phyloP scores from a whole-genome alignment of 1,139 yeast species.

The Diutina neorugosa region DNA sequence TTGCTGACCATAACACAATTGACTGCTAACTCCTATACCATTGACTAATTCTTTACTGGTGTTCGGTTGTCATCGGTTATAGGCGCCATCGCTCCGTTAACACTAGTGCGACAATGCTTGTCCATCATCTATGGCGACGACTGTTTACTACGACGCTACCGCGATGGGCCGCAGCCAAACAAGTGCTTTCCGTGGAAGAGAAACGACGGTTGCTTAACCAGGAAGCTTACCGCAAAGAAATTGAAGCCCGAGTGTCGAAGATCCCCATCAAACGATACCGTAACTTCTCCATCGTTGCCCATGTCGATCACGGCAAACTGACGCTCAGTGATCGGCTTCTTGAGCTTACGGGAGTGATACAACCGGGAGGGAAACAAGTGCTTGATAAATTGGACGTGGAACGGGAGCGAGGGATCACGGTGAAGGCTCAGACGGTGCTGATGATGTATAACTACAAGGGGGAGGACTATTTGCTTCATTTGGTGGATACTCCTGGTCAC shows the following conservation, averaged over 20 bases:
- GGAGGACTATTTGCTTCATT: slow-evolving; percentile 71
- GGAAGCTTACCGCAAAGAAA: background rate
- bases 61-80: no score
- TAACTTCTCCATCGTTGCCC: slow-evolving; percentile 92
- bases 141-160: background rate
- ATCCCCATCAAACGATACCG: slow-evolving; percentile 79
- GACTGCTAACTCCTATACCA: no score
- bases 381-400: slow-evolving; percentile 90
- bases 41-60: no score
- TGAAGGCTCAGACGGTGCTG: slow-evolving; percentile 92
- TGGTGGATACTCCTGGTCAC: slow-evolving; percentile 97
- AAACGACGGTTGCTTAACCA: background rate
- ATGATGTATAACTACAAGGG: slow-evolving; percentile 56
- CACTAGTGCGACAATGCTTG: background rate
- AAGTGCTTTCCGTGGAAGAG: background rate
- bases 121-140: background rate
- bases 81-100: no score
- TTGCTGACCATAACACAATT: no score
- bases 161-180: background rate
- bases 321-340: slow-evolving; percentile 79
- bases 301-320: slow-evolving; percentile 94
- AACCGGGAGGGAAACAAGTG: slow-evolving; percentile 74
- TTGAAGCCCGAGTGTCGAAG: slow-evolving; percentile 45
- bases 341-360: slow-evolving; percentile 82
- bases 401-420: slow-evolving; percentile 81